Conservation (phyloP, 805 yeast species). For the Candida ipomoeae region DNA sequence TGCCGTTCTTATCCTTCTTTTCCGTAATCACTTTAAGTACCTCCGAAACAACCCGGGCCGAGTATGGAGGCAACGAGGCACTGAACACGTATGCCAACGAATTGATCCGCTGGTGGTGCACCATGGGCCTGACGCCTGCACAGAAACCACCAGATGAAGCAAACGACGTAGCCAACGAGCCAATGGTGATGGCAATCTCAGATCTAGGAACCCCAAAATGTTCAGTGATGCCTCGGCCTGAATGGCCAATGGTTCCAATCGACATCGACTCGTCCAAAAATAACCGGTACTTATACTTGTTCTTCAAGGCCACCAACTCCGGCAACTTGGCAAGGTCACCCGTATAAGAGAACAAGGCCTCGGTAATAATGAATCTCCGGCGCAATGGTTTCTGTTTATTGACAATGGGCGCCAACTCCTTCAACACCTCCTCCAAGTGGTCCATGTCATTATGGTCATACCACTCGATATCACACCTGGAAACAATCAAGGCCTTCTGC, state of each 20-base stretch:
- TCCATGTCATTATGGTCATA: constrained; percentile 85
- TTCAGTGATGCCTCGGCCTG: constrained; percentile 86
- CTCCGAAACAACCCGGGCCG: constrained; percentile 62
- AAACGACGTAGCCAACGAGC: constrained; percentile 76
- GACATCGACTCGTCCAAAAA: constrained; percentile 86
- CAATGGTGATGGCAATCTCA: constrained; percentile 80
- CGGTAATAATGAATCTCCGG: constrained; percentile 87
- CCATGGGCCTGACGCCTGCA: constrained; percentile 78
- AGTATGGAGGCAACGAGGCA: constrained; percentile 91
- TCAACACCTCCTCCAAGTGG: constrained; percentile 67
- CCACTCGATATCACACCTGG: constrained; percentile 83
- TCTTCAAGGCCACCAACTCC: constrained; percentile 66
- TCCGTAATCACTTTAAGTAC: constrained; percentile 48
- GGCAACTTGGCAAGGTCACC: constrained; percentile 79
- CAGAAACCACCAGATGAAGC: constrained; percentile 93
- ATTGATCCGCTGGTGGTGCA: constrained; percentile 87
- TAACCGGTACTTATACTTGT: constrained; percentile 78
- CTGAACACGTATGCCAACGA: constrained; percentile 89
- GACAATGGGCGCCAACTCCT: constrained; percentile 56
- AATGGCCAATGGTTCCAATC: constrained; percentile 76
- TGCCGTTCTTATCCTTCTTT: constrained; percentile 26
- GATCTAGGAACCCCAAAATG: constrained; percentile 61
- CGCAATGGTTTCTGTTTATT: constrained; percentile 70
- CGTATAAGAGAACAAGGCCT: constrained; percentile 75
- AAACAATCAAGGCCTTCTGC: constrained; percentile 83